phyloP scores from a whole-genome alignment of 495 filamentous ascomycete species.

The Podospora pseudocomata region DNA sequence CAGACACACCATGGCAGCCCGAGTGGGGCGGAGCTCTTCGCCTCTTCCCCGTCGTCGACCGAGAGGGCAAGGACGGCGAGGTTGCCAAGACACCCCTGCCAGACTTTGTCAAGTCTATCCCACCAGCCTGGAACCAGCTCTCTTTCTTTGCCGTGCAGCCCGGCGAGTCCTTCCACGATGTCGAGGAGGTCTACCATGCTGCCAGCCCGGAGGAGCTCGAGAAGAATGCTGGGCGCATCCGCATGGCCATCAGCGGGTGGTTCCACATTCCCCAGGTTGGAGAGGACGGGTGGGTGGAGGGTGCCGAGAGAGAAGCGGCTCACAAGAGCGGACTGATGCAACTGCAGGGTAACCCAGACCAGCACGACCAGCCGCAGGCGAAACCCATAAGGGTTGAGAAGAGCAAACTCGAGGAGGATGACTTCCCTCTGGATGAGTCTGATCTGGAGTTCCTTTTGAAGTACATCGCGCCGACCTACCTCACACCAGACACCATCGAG shows the following conservation, averaged over 20 bases:
- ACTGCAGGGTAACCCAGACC: conserved; percentile 83
- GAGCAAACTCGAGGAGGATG: conserved; percentile 44
- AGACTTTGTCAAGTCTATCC: conserved; percentile 70
- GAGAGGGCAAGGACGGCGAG: conserved; percentile 63
- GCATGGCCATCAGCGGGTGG: conserved; percentile 99
- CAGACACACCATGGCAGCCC: conserved; percentile 83
- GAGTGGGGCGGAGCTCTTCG: conserved; percentile 94
- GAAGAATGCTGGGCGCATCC: conserved; percentile 65
- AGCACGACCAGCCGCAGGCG: conserved; percentile 75
- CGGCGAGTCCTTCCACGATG: conserved; percentile 95
- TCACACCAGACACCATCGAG: conserved; percentile 91
- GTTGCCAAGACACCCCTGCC: conserved; percentile 70
- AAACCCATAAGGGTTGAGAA: conserved; percentile 51
- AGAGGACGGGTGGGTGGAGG: conserved; percentile 87
- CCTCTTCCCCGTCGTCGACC: conserved; percentile 71
- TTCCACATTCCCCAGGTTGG: conserved; percentile 96
- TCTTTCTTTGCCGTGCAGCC: conserved; percentile 98
- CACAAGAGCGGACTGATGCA: conserved; percentile 87
- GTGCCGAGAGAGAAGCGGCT: conserved; percentile 81
- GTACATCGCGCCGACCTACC: conserved; percentile 82
- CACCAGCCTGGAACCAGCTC: conserved; percentile 94
- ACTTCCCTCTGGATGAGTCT: conserved; percentile 55
- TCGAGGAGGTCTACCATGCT: conserved; percentile 90
- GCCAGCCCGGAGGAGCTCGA: conserved; percentile 48
- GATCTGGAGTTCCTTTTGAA: conserved; percentile 85